Conservation (phyloP, 2,329 filamentous ascomycete genomes). For the Graphiopsis chlorocephala region DNA sequence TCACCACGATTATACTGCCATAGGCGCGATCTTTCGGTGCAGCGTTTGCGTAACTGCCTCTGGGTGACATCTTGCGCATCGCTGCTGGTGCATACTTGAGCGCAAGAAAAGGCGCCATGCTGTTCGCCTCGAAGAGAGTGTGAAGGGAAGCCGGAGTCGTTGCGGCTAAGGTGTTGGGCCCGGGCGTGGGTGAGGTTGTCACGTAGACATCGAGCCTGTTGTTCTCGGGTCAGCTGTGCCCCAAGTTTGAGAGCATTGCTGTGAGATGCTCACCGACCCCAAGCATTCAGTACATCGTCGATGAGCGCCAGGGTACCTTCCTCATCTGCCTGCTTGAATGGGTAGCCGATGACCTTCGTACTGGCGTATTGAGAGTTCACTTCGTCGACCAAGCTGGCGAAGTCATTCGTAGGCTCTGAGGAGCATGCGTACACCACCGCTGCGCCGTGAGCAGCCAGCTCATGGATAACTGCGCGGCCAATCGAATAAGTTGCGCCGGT, state of each 20-base stretch:
- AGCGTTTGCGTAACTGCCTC: slow-evolving; percentile 58
- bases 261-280: slow-evolving; percentile 41
- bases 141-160: slow-evolving; percentile 57
- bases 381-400: slow-evolving; percentile 41
- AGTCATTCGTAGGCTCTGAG: slow-evolving; percentile 39
- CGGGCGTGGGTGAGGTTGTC: slow-evolving; percentile 56
- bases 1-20: slow-evolving; percentile 62
- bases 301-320: slow-evolving; percentile 60
- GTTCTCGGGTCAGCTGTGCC: neutral
- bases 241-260: slow-evolving; percentile 17
- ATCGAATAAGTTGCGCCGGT: slow-evolving; percentile 61
- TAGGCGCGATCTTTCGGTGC: slow-evolving; percentile 60
- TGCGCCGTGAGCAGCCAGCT: slow-evolving; percentile 62
- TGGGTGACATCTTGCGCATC: slow-evolving; percentile 58
- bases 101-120: slow-evolving; percentile 62
- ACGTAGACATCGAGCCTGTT: slow-evolving; percentile 59
- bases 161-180: slow-evolving; percentile 55
- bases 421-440: slow-evolving; percentile 62
- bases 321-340: slow-evolving; percentile 58
- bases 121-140: slow-evolving; percentile 59
- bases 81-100: slow-evolving; percentile 63
- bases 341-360: slow-evolving; percentile 61
- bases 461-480: slow-evolving; percentile 58
- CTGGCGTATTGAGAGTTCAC: slow-evolving; percentile 49
- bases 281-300: slow-evolving; percentile 61